These are phyloP conservation scores for Phytopythium delawarense DNA, from an alignment of 352 stramenopile genomes.

Conservation along the genomic window DNA sequence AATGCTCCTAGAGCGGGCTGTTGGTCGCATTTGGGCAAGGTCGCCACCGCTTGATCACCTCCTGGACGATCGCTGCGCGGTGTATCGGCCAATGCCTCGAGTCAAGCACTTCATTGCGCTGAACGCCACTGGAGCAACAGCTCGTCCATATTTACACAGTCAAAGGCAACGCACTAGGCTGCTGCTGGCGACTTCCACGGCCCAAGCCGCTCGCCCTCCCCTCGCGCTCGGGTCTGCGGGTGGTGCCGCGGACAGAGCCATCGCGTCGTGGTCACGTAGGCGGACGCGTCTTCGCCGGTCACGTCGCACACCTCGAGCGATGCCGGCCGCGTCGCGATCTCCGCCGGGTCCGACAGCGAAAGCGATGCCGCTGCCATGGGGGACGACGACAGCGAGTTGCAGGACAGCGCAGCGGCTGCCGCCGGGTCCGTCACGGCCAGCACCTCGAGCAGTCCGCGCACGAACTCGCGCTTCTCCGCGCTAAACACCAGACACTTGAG, in stretches of 20 bases:
- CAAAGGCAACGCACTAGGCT: background rate
- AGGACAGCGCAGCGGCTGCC: background rate
- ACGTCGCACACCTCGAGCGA: background rate
- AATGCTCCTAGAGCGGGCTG: too few species aligned
- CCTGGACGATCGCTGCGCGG: too few species aligned
- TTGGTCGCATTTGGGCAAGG: too few species aligned
- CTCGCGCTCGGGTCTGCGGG: background rate
- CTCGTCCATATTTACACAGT: background rate
- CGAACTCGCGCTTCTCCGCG: constrained; percentile 55
- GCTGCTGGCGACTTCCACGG: background rate
- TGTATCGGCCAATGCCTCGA: too few species aligned
- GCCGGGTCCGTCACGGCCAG: constrained; percentile 16
- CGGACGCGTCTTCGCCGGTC: background rate
- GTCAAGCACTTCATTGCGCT: too few species aligned
- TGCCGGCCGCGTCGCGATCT: background rate
- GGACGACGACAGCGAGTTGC: background rate
- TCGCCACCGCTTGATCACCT: too few species aligned
- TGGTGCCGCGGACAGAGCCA: constrained; percentile 31
- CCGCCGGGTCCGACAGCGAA: background rate
- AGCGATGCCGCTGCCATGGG: background rate
- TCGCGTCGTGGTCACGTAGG: constrained; percentile 14
- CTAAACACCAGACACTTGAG: constrained; percentile 52
- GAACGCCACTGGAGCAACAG: too few species aligned
- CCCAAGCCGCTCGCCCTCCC: background rate
- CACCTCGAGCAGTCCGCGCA: constrained; percentile 53